Conservation (phyloP, 495 filamentous ascomycete species). For the Hypoxylon fuscum region DNA sequence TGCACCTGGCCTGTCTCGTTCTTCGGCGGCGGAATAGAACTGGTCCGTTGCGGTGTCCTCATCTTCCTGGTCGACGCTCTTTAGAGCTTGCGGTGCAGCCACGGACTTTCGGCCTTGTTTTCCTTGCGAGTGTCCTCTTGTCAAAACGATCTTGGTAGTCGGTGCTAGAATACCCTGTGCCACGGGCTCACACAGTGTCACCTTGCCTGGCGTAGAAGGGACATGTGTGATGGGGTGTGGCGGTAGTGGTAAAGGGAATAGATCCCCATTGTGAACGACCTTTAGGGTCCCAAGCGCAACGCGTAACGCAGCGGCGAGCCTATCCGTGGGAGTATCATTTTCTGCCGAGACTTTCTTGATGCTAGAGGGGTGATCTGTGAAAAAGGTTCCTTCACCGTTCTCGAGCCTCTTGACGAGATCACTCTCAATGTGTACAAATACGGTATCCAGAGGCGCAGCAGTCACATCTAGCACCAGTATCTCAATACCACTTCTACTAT, state of each 20-base stretch:
- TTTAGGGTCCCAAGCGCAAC: constrained; percentile 73
- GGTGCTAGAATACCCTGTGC: constrained; percentile 83
- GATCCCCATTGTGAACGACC: constrained; percentile 83
- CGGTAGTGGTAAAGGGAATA: constrained; percentile 82
- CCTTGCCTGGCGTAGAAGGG: constrained; percentile 80
- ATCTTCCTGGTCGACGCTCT: constrained; percentile 73
- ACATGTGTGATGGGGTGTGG: constrained; percentile 91
- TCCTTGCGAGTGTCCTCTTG: constrained; percentile 61
- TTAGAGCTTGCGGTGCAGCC: constrained; percentile 52
- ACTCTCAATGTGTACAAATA: constrained; percentile 85
- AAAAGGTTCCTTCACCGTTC: constrained; percentile 65
- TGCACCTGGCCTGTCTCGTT: constrained; percentile 60
- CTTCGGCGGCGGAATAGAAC: constrained; percentile 88
- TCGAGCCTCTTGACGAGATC: constrained; percentile 69
- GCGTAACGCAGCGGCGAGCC: constrained; percentile 79
- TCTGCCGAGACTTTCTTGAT: constrained; percentile 41
- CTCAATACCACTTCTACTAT: constrained; percentile 72
- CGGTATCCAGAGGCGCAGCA: constrained; percentile 79
- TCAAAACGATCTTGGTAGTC: constrained; percentile 73
- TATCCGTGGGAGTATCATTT: constrained; percentile 64
- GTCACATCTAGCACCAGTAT: constrained; percentile 83
- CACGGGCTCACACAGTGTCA: constrained; percentile 79
- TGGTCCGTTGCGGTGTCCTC: constrained; percentile 85
- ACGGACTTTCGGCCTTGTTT: constrained; percentile 49
- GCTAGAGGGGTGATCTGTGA: constrained; percentile 54